A percentile compares a stretch with the other conserved stretches of the same genome.
phyloP scores from a whole-genome alignment of 345 rosid genomes.

The Xanthoceras sorbifolium region DNA sequence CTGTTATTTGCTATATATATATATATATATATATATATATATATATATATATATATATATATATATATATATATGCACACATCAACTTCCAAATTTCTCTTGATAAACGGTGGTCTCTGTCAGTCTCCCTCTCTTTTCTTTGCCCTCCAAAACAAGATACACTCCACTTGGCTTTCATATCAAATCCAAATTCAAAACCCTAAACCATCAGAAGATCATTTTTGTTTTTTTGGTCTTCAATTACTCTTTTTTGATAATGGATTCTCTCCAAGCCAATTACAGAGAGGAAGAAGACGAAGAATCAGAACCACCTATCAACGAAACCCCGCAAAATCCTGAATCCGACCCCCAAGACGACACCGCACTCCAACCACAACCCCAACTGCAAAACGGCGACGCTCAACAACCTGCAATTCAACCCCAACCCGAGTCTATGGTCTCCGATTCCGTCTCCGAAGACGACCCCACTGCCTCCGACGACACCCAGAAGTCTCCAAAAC shows the following conservation, averaged over 20 bases:
- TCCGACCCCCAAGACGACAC: conserved; percentile 3
- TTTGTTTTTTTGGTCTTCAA: background rate
- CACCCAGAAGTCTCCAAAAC: conserved; percentile 51
- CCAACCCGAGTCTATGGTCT: conserved; percentile 34
- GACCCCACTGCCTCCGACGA: conserved; percentile 72
- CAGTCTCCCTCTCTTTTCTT: too few species aligned
- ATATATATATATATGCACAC: too few species aligned
- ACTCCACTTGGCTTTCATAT: too few species aligned
- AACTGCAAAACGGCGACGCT: conserved; percentile 15
- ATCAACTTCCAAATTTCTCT: too few species aligned
- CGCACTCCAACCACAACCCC: conserved; percentile 21
- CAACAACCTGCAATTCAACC: conserved; percentile 6
- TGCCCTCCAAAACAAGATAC: too few species aligned
- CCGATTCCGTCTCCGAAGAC: conserved; percentile 66
- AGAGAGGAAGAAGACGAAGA: conserved; percentile 39
- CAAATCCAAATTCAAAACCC: background rate
- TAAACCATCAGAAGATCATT: background rate
- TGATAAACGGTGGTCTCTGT: conserved; percentile 11
- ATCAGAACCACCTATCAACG: background rate
- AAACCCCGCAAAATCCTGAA: background rate
- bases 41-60: too few species aligned
- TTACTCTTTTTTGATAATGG: conserved; percentile 34
- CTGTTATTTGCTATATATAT: too few species aligned
- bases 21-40: too few species aligned
- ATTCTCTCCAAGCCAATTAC: conserved; percentile 47